These are phyloP conservation scores for Penicillium samsonianum DNA, from an alignment of 495 filamentous ascomycete species.

Conservation along the genomic window DNA sequence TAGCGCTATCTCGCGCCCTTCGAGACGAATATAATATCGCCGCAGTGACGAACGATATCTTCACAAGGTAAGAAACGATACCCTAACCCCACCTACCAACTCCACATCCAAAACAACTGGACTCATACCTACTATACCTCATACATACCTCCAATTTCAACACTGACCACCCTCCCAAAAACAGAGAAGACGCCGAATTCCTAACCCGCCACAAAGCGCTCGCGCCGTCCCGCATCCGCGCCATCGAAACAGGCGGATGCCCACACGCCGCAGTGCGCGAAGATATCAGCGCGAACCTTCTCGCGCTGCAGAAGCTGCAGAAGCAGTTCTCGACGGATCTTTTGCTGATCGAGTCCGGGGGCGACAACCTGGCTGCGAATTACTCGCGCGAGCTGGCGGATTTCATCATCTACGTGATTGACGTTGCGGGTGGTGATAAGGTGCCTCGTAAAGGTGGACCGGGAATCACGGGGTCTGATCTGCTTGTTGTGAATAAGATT, in stretches of 20 bases:
- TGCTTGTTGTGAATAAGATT: slow-evolving; percentile 94
- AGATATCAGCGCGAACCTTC: slow-evolving; percentile 92
- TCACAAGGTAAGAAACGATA: slow-evolving; percentile 60
- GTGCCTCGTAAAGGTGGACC: slow-evolving; percentile 94
- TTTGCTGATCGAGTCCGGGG: slow-evolving; percentile 89
- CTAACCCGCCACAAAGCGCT: slow-evolving; percentile 84
- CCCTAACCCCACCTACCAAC: neutral
- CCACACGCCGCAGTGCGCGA: slow-evolving; percentile 97
- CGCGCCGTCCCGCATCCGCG: slow-evolving; percentile 76
- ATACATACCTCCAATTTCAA: slow-evolving; percentile 3
- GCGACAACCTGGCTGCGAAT: slow-evolving; percentile 96
- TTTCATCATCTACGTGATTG: slow-evolving; percentile 98
- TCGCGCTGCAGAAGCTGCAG: slow-evolving; percentile 87
- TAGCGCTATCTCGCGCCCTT: slow-evolving; percentile 78
- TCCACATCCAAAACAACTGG: neutral
- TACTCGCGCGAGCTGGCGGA: slow-evolving; percentile 92
- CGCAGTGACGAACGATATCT: slow-evolving; percentile 98
- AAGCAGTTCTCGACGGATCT: slow-evolving; percentile 68
- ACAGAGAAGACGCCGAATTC: slow-evolving; percentile 94
- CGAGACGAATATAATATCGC: slow-evolving; percentile 80
- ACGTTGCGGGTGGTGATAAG: slow-evolving; percentile 96
- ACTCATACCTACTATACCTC: neutral
- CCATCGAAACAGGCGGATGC: slow-evolving; percentile 97
- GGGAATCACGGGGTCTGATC: slow-evolving; percentile 91
- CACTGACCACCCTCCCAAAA: slow-evolving; percentile 3